These are phyloP conservation scores for Aureobasidium subglaciale DNA, from an alignment of 2,329 filamentous ascomycete genomes.

Conservation along the genomic window DNA sequence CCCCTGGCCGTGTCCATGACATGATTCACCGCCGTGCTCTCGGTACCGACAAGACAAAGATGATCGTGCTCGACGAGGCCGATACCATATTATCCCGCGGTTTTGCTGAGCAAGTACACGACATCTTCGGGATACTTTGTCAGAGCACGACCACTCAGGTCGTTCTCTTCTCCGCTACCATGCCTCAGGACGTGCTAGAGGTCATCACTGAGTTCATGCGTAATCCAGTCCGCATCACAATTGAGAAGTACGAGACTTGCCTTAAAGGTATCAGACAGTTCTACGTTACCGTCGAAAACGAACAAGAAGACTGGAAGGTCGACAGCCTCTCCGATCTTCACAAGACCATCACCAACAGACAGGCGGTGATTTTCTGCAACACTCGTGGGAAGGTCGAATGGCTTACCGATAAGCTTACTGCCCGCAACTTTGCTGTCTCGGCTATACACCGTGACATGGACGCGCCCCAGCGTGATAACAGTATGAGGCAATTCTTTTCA, in stretches of 20 bases:
- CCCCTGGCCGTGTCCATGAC: constrained; percentile 95
- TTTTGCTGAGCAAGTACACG: constrained; percentile 99
- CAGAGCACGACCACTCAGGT: constrained; percentile 82
- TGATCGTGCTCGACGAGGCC: constrained; percentile 98
- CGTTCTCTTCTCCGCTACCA: constrained; percentile 93
- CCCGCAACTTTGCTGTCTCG: constrained; percentile 97
- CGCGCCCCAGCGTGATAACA: constrained; percentile 92
- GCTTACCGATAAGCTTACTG: constrained; percentile 98
- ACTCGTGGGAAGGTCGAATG: constrained; percentile 99
- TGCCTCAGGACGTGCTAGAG: constrained; percentile 98
- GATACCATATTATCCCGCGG: constrained; percentile 99
- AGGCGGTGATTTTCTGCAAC: constrained; percentile 99
- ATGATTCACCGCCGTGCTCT: constrained; percentile 98
- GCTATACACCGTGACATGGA: constrained; percentile 99
- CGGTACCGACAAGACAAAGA: constrained; percentile 97
- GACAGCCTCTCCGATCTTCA: constrained; percentile 98
- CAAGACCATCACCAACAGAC: constrained; percentile 98
- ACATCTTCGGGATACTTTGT: constrained; percentile 98
- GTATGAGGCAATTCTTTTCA: constrained; percentile 99
- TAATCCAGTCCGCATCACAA: constrained; percentile 94
- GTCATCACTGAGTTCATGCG: constrained; percentile 99
- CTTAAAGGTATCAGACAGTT: constrained; percentile 99
- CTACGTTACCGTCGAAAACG: constrained; percentile 94
- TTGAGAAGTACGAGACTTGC: constrained; percentile 99
- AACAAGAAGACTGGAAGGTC: constrained; percentile 96